phyloP scores from a whole-genome alignment of 257 asterid genomes.

The Penstemon newberryi region DNA sequence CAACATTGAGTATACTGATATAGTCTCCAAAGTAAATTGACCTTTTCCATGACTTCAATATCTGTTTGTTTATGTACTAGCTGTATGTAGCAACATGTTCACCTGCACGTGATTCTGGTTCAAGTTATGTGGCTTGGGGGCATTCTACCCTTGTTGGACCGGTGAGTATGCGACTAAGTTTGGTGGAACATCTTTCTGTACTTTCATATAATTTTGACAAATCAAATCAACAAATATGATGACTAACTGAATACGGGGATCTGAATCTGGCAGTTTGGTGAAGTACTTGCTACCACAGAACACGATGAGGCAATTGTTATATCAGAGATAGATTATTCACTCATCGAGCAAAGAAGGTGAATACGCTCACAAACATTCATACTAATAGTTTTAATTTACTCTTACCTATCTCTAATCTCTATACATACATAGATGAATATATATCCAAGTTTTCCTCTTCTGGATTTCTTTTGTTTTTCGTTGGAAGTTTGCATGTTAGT shows the following conservation, averaged over 20 bases:
- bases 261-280: slow-evolving; percentile 74
- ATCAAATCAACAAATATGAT: slow-evolving; percentile 2
- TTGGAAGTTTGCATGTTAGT: background rate
- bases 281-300: slow-evolving; percentile 88
- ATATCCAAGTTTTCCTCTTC: background rate
- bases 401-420: background rate
- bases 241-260: slow-evolving; percentile 26
- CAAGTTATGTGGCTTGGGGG: slow-evolving; percentile 90
- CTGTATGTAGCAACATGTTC: slow-evolving; percentile 88
- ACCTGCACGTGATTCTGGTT: slow-evolving; percentile 72
- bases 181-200: slow-evolving; percentile 5
- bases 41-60: background rate
- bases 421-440: slow-evolving; percentile 8
- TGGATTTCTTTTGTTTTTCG: background rate
- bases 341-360: slow-evolving; percentile 80
- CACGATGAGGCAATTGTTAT: slow-evolving; percentile 71
- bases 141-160: slow-evolving; percentile 96
- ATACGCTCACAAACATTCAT: slow-evolving; percentile 17
- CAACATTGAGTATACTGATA: background rate
- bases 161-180: slow-evolving; percentile 46
- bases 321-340: slow-evolving; percentile 80
- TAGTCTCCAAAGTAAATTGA: background rate
- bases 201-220: slow-evolving; percentile 23
- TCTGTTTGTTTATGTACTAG: slow-evolving; percentile 39
- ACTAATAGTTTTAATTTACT: slow-evolving; percentile 6